Evolutionary conservation across 352 stramenopile genomes (phyloP), one percentile per base, ranked within the genome.

Genomic region (Globisporangium sylvaticum): DNA sequence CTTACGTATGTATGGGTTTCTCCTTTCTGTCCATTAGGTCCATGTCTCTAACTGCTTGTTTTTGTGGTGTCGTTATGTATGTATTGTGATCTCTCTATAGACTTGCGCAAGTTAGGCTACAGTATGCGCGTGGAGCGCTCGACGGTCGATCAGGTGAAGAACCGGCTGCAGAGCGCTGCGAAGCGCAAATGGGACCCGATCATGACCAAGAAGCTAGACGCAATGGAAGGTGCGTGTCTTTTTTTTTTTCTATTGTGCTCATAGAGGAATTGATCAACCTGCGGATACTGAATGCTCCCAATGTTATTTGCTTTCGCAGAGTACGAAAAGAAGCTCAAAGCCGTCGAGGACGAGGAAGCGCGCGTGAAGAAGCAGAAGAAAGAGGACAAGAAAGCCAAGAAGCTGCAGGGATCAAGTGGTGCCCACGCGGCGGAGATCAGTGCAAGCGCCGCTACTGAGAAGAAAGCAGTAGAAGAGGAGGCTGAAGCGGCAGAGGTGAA

Each of bases 51-150:
- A 10, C 42, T n/a, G 15, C 18, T 50, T 50, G 42, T 3, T 50
- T 5, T 24, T 50, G 42, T 4, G 6, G 24, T 44, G 3, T 57
- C 9, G 18, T 34, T 34, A 14, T 50, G 12, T 56, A 4, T 53
- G 32, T 14, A 75, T 50, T 25, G n/a, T 44, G 37, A 20, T 6
- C 14, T 44, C 20, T 12, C 12, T 2, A 24, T 46, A 97, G 90
- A 98, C 65, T 72, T 97, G 56, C 81, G 88, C 39, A 94, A 95
- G 64, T 75, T 98, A 9, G 93, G 93, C 10, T 97, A 87, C 62
- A 97, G 91, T 44, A 97, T 97, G 90, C 90, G 92, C 24, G 92
- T 98, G 34, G 93, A 98, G 73, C 81, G 83, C 6, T 93, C 83
- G 61, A 89, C 84, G 8, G 86, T 94, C 10, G 86, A 94, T 54